Percentiles rank a stretch among this genome's conserved stretches.
Evolutionary conservation across 768 basidiomycete species (phyloP).

Genomic region (Suillus discolor): DNA sequence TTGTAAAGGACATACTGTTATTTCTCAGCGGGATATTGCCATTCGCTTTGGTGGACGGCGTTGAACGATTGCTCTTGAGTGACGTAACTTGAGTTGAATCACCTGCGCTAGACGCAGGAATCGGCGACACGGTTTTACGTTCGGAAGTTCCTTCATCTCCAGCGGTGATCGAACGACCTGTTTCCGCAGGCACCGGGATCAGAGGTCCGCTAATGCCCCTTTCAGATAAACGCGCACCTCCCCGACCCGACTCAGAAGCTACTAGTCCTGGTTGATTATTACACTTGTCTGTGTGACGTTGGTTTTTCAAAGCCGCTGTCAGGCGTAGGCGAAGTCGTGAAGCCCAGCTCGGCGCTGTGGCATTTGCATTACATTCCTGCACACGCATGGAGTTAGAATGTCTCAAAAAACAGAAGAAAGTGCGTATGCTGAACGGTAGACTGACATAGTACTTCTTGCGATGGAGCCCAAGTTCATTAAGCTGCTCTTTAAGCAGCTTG

Average conservation of each 20-base stretch:
- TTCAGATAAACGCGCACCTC: constrained; percentile 10
- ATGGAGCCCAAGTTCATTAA: constrained; percentile 75
- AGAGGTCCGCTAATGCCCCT: neutral
- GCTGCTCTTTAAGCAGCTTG: constrained; percentile 60
- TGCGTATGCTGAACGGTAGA: constrained; percentile 4
- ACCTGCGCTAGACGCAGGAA: neutral
- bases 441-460: constrained; percentile 58
- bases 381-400: neutral
- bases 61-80: neutral
- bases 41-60: neutral
- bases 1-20: constrained; percentile 18
- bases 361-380: constrained; percentile 7
- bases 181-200: neutral
- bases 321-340: constrained; percentile 14
- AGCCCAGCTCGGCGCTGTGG: constrained; percentile 14
- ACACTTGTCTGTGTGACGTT: neutral
- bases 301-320: constrained; percentile 2
- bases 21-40: neutral
- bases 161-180: neutral
- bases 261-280: neutral
- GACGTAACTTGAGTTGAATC: neutral
- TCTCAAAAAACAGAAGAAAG: neutral
- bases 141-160: neutral
- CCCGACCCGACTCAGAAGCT: constrained; percentile 18
- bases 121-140: neutral